Base-by-base conservation (phyloP, 257 asterid genomes). In the Buddleja alternifolia region DNA sequence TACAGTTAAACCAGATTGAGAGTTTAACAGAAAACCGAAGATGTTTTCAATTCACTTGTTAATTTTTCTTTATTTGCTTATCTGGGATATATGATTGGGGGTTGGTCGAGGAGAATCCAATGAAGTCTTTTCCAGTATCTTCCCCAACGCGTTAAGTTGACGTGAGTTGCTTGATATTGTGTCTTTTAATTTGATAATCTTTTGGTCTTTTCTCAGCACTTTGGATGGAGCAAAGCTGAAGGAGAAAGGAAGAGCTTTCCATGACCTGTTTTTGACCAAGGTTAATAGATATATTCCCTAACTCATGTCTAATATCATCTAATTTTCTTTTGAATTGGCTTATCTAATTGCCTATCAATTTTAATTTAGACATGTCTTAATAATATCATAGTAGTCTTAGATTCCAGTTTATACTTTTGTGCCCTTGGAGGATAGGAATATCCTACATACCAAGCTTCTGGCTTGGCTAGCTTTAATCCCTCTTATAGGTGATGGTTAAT, bases 241-340 rank as follows among this genome's bases (percentile, higher is more conserved):
- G 89, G 96, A 93, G 87, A 93, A 88, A 82, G 98, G 92, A 78
- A 78, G 97, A 80, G 82, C 76, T 74, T 93, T 93, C 74, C 89
- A 93, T 76, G 96, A 90, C 63, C 82, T 90, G 73, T 93, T 93
- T 84, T 83, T 93, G 76, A 93, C 96, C 76, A 90, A 93, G 98
- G 98, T 92, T 69, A 70, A 39, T 24, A 41, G 46, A 37, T 64
- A 48, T 59, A 60, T 71, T 40, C 64, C 63, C 39, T 66, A 50
- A 24, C 36, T 57, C 51, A 37, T 65, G 39, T 71, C 62, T 61
- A 24, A 71, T 7, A 54, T 69, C 42, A 70, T 66, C 36, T 52
- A n/a, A 20, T 48, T 29, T 29, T 29, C 34, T 29, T 29, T 29
- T 29, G 34, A 29, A 29, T 29, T 29, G 34, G 5, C 34, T 29